These are phyloP conservation scores for Tetracladium setigerum DNA, from an alignment of 495 filamentous ascomycete species.

Conservation along the genomic window DNA sequence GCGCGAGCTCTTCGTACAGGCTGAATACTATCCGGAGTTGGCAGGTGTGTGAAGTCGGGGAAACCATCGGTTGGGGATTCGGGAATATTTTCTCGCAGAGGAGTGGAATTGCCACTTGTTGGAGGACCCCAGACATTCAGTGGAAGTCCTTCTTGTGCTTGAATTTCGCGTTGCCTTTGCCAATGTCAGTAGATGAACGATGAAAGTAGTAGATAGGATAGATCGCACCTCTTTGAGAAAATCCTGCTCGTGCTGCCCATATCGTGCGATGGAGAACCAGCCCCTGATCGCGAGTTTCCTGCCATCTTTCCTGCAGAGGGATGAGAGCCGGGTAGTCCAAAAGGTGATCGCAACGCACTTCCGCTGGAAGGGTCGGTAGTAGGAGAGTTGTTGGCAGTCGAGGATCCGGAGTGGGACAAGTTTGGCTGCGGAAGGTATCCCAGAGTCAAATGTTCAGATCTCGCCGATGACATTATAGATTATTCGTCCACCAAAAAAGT, in stretches of 20 bases:
- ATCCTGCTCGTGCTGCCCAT: slow-evolving; percentile 60
- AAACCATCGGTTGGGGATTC: slow-evolving; percentile 97
- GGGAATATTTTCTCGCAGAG: slow-evolving; percentile 92
- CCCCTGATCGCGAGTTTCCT: slow-evolving; percentile 71
- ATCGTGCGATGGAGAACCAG: slow-evolving; percentile 96
- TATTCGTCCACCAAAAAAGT: slow-evolving; percentile 32
- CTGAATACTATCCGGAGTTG: slow-evolving; percentile 49
- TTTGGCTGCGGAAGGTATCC: slow-evolving; percentile 56
- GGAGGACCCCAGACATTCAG: slow-evolving; percentile 91
- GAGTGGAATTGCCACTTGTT: slow-evolving; percentile 91
- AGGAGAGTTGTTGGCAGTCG: slow-evolving; percentile 80
- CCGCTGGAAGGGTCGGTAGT: slow-evolving; percentile 63
- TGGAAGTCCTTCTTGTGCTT: slow-evolving; percentile 82
- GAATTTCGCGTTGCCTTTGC: slow-evolving; percentile 83
- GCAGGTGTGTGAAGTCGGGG: slow-evolving; percentile 72
- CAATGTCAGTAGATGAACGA: slow-evolving; percentile 12
- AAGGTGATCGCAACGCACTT: slow-evolving; percentile 63
- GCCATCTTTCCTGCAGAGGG: slow-evolving; percentile 60
- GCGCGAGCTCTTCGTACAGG: slow-evolving; percentile 66
- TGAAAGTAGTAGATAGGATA: not conserved
- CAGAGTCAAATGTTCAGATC: slow-evolving; percentile 70
- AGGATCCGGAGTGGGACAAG: slow-evolving; percentile 74
- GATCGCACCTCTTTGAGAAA: slow-evolving; percentile 83
- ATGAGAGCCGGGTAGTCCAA: slow-evolving; percentile 58
- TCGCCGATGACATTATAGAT: slow-evolving; percentile 92